Conservation (phyloP, 768 basidiomycete species). For the Suillus tomentosus region DNA sequence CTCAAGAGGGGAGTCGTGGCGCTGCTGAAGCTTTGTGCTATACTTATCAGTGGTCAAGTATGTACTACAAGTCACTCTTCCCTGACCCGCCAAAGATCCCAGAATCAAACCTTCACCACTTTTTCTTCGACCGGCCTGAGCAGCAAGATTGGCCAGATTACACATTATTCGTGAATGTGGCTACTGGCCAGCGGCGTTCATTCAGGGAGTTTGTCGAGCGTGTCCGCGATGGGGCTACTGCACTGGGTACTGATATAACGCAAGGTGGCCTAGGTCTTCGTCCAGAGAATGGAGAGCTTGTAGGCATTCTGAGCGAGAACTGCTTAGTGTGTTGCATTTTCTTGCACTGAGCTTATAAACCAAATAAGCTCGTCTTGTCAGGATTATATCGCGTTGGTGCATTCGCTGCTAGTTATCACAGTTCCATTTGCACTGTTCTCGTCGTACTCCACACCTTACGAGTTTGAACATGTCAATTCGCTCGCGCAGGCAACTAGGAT, state of each 20-base stretch:
- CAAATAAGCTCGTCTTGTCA: not conserved
- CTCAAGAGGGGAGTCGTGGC: not conserved
- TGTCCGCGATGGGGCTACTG: conserved; percentile 58
- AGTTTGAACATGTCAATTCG: not conserved
- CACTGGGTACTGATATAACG: conserved; percentile 42
- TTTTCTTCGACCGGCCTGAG: conserved; percentile 56
- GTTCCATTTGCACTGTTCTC: not conserved
- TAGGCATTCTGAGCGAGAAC: not conserved
- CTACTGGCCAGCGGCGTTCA: conserved; percentile 47
- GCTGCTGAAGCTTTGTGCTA: not conserved
- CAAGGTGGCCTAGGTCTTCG: not conserved
- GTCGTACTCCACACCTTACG: not conserved
- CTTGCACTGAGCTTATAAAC: not conserved
- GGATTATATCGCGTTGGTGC: not conserved
- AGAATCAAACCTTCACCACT: conserved; percentile 54
- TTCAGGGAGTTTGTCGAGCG: conserved; percentile 52
- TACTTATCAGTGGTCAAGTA: conserved; percentile 22
- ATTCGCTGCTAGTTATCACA: not conserved
- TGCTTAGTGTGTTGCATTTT: not conserved
- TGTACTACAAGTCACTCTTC: conserved; percentile 61
- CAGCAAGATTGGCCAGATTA: conserved; percentile 58
- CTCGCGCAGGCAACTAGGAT: not conserved
- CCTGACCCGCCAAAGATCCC: conserved; percentile 52
- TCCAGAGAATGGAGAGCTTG: not conserved
- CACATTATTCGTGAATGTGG: conserved; percentile 55